Evolutionary conservation across 257 asterid species (phyloP).

Genomic region (Striga asiatica): DNA sequence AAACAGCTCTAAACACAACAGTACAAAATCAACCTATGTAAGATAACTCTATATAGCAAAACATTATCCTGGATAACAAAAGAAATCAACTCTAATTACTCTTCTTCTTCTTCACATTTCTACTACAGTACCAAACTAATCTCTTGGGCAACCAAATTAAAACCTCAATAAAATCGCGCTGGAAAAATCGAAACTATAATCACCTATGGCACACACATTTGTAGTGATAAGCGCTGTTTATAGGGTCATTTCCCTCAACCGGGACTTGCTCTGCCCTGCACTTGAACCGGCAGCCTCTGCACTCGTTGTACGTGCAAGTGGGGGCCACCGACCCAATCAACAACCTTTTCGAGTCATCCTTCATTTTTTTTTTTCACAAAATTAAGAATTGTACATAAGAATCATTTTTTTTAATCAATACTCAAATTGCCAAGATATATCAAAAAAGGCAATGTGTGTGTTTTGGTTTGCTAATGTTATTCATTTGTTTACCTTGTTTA

Average conservation of each 20-base stretch:
- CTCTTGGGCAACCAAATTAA: not conserved
- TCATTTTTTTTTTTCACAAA: no score
- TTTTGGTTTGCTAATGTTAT: no score
- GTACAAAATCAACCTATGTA: conserved; percentile 18
- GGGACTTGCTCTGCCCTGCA: conserved; percentile 97
- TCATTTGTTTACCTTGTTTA: no score
- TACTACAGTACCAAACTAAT: conserved; percentile 12
- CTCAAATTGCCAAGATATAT: not conserved
- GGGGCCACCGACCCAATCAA: conserved; percentile 93
- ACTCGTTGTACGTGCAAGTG: conserved; percentile 79
- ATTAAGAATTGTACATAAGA: no score
- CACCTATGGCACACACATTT: conserved; percentile 80
- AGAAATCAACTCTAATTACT: not conserved
- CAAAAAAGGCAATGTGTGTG: no score
- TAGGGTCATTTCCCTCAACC: conserved; percentile 86
- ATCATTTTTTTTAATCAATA: no score
- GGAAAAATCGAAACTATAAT: not conserved
- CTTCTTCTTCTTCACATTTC: conserved; percentile 12
- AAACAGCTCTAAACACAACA: not conserved
- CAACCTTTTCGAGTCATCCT: conserved; percentile 28
- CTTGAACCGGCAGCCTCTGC: conserved; percentile 74
- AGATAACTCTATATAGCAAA: no score
- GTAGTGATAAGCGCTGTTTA: conserved; percentile 76
- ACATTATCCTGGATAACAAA: not conserved
- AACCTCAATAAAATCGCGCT: not conserved